These are phyloP conservation scores for Saxophila tyrrhenica DNA, from an alignment of 495 filamentous ascomycete genomes.

Conservation along the genomic window DNA sequence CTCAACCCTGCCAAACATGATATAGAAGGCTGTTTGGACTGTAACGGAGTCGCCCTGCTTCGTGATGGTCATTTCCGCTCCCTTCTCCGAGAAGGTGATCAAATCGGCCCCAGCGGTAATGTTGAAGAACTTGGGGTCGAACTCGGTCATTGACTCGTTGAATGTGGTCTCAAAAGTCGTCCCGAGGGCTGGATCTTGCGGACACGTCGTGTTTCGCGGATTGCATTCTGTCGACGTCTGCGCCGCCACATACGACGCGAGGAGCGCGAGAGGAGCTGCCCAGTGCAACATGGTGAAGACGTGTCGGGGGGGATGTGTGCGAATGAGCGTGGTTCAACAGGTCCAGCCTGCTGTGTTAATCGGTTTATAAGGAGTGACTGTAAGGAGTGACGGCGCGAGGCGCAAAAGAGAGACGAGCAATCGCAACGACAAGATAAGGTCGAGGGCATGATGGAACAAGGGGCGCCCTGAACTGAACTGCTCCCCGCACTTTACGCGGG, in stretches of 20 bases:
- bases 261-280: not conserved
- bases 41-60: conserved; percentile 64
- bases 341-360: conserved; percentile 1
- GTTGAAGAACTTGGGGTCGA: conserved; percentile 39
- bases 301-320: not conserved
- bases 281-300: not conserved
- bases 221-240: conserved; percentile 51
- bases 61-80: conserved; percentile 58
- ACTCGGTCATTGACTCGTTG: conserved; percentile 38
- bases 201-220: conserved; percentile 48
- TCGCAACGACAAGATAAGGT: not conserved
- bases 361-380: conserved; percentile 6
- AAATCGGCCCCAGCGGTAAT: conserved; percentile 39
- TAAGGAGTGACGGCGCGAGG: not conserved
- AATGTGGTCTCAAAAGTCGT: conserved; percentile 55
- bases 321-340: not conserved
- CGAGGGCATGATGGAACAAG: not conserved
- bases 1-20: conserved; percentile 65
- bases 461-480: no score
- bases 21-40: conserved; percentile 59
- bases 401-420: not conserved
- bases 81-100: conserved; percentile 42
- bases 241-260: conserved; percentile 26
- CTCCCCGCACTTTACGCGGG: no score
- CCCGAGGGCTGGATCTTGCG: conserved; percentile 52